phyloP scores from a whole-genome alignment of 768 basidiomycete genomes.

The Termitomyces eurrhizus region DNA sequence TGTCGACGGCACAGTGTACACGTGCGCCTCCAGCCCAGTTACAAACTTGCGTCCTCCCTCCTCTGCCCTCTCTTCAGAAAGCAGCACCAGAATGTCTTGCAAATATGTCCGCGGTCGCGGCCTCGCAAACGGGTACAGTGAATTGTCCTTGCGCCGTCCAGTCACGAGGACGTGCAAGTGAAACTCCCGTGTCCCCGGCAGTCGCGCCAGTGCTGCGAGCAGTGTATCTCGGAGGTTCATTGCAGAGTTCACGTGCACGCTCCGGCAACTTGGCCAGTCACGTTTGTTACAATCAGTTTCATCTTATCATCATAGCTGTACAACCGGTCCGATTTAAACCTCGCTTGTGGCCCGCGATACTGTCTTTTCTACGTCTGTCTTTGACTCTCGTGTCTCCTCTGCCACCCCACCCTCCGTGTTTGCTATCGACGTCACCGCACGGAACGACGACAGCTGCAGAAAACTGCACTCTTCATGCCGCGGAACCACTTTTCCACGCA shows the following conservation, averaged over 20 bases:
- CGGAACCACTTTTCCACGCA: constrained; percentile 36
- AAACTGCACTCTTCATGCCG: constrained; percentile 29
- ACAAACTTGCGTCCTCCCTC: constrained; percentile 60
- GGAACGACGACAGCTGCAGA: constrained; percentile 30
- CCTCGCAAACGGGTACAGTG: constrained; percentile 71
- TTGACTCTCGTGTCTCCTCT: no score
- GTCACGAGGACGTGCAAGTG: constrained; percentile 76
- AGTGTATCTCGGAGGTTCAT: constrained; percentile 57
- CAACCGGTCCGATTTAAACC: no score
- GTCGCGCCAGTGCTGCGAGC: constrained; percentile 45
- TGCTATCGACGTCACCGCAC: constrained; percentile 18
- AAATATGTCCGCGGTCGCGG: constrained; percentile 64
- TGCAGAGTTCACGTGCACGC: constrained; percentile 6
- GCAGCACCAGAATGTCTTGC: constrained; percentile 74
- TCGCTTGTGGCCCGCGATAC: no score
- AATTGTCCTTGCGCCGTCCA: constrained; percentile 58
- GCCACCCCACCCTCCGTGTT: not conserved
- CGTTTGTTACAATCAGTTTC: not conserved
- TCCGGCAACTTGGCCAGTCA: not conserved
- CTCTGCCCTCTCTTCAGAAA: constrained; percentile 56
- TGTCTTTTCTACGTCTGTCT: no score
- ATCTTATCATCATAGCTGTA: no score
- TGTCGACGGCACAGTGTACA: constrained; percentile 73
- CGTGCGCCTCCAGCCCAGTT: constrained; percentile 71
- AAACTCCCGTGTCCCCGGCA: constrained; percentile 69